Evolutionary conservation across 805 yeast species (phyloP), one percentile per base, ranked within the genome.

Genomic region (Clavispora asparagi): DNA sequence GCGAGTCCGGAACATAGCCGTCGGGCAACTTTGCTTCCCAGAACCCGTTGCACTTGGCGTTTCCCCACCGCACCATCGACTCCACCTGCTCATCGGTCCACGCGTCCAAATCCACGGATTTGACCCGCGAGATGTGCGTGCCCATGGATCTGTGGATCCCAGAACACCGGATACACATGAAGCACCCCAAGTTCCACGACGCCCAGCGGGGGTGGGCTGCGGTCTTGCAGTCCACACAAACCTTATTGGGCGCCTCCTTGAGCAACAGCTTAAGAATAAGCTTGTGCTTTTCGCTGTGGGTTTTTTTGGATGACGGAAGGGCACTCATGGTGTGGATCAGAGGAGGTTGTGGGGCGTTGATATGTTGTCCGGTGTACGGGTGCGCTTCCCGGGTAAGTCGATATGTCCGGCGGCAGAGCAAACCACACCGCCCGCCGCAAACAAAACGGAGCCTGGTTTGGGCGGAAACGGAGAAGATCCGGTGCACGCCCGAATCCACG

Each of bases 121-220:
- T 88, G 42, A 94, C 98, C 60, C 88, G 78, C 27, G 95, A 84
- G 40, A 92, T 89, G 67, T 92, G 99, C 0, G 97, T 91, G 1
- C 99, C 98, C 84, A 92, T 82, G 43, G 92, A 81, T 61, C 98
- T 76, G 63, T 92, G 99, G 51, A 92, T 86, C 1, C 99, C 99
- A 1, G 97, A 91, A 66, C 99, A 92, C 57, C 94, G 77, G 53
- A 92, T 92, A 65, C 99, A 92, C 37, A 92, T 78, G 59, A 94
- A 91, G 46, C 94, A 81, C 23, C 99, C 99, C 44, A 92, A 65
- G 56, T 85, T 90, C 97, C 97, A 92, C 16, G 95, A 84, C 10
- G 98, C 97, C 99, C 99, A 92, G 45, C 98, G 77, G 19, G 99
- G 99, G 65, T 92, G 95, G 31, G 85, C 77, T 12, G 92, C 78